Evolutionary conservation across 2,329 filamentous ascomycete genomes (phyloP), one percentile per base, ranked within the genome.

Genomic region (Knoxdaviesia capensis): DNA sequence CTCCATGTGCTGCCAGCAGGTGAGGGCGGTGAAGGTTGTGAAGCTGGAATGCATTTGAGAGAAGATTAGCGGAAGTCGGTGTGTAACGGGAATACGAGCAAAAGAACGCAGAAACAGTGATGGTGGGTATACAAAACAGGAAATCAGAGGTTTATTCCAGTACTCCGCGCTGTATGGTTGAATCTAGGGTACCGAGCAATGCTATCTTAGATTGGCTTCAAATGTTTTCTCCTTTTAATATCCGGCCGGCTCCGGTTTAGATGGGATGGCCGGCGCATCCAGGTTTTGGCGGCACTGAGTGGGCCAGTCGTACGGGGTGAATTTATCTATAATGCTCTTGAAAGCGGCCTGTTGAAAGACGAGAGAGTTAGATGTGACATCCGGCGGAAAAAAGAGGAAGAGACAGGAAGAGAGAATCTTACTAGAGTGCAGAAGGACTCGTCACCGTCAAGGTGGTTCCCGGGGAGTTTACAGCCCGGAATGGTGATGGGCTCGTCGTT

Each of bases 251-350:
- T 74, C 67, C 0, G 64, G 61, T 47, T 64, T 62, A 11, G 48
- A 43, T 1, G 70, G 68, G 44, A 71, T 63, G 2, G 59, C 57
- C 0, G 68, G 59, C 6, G 52, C 56, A 29, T 57, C 55, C 11
- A 61, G 48, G 46, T 68, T 66, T 38, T 54, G 48, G n/a, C 59
- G 60, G 49, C 71, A 75, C 46, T 72, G 59, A 28, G 61, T 53
- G 48, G 61, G 69, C 88, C 87, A 96, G 56, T 86, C 71, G 45
- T 64, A 63, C 0, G 90, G 90, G 1, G 84, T 90, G 54, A 82
- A 92, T 52, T 84, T 85, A 60, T 96, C 88, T 3, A 90, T 85
- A 43, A 94, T 83, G 41, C 74, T 65, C 59, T 96, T 96, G 67
- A 98, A 98, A 0, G 88, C 85, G 44, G 80, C 74, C 77, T 83